phyloP scores from a whole-genome alignment of 2,329 filamentous ascomycete species.

The Nemania abortiva region DNA sequence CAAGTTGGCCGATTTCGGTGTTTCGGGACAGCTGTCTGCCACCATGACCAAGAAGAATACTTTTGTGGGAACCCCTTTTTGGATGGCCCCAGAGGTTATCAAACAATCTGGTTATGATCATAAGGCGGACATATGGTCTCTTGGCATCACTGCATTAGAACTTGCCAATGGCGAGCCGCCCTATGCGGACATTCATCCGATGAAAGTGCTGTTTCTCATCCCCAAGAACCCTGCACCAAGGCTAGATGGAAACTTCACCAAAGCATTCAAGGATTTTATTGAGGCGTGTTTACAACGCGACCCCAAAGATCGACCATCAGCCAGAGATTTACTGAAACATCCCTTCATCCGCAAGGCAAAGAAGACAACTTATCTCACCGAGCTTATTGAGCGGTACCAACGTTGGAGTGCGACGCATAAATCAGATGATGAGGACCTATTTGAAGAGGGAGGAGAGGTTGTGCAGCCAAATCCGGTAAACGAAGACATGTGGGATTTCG shows the following conservation, averaged over 20 bases:
- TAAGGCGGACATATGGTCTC: constrained; percentile 97
- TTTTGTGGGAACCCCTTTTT: constrained; percentile 97
- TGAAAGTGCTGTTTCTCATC: constrained; percentile 97
- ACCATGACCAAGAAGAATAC: constrained; percentile 99
- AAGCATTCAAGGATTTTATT: constrained; percentile 85
- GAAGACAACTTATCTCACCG: constrained; percentile 95
- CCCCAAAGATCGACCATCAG: constrained; percentile 87
- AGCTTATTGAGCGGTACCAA: constrained; percentile 91
- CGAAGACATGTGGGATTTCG: constrained; percentile 98
- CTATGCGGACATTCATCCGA: constrained; percentile 96
- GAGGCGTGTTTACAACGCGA: constrained; percentile 88
- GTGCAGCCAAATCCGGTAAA: constrained; percentile 69
- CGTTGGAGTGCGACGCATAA: constrained; percentile 88
- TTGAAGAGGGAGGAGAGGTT: constrained; percentile 68
- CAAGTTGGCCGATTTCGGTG: constrained; percentile 96
- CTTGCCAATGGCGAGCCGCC: constrained; percentile 92
- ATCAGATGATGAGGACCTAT: constrained; percentile 74
- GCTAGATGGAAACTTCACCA: constrained; percentile 84
- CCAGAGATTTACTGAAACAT: constrained; percentile 87
- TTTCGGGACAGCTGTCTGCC: constrained; percentile 93
- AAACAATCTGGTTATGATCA: constrained; percentile 98
- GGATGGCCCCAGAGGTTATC: constrained; percentile 99
- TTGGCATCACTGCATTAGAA: constrained; percentile 94
- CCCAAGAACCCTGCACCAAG: constrained; percentile 91
- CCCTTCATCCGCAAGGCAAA: constrained; percentile 92